Evolutionary conservation across 116 monocot genomes (phyloP), one percentile per base, ranked within the genome.

Genomic region (Papilionanthe hybrid): DNA sequence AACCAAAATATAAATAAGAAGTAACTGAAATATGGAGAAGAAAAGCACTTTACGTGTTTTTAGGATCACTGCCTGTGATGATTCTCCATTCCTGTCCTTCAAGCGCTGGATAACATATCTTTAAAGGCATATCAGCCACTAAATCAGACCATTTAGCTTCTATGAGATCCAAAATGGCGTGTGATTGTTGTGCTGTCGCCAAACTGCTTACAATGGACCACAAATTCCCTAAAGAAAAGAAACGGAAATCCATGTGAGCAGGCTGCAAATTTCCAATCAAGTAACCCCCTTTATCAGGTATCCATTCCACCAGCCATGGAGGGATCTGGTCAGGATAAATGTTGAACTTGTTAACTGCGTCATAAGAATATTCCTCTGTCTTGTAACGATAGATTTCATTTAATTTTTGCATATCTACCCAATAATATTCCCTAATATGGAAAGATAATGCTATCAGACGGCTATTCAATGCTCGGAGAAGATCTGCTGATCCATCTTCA

Each of bases 201-300:
- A 99, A 85, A 88, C 93, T 93, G 75, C 85, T 90, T 53, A 92
- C 87, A 55, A 99, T 89, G 74, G 93, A 89, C 99, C 95, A 99
- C 75, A 99, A 37, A 72, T 99, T 99, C 66, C 99, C 99, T 30
- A 99, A 89, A 68, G 99, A 95, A 79, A 99, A 99, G 85, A 99
- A 99, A 20, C 99, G 91, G 48, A 99, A 99, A 82, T 99, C 99
- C 95, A 99, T 99, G 79, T 99, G 99, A 77, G 99, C 95, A 48
- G 99, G 99, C 82, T 99, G 95, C 81, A 99, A 83, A 80, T 99
- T 99, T 78, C 99, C 95, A 71, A 99, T 95, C n/a, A 99, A 87
- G 85, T 92, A 99, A 1, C 99, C 99, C 58, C 99, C 99, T 75
- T 89, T 95, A 78, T 86, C 78, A 45, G 99, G 91, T 86, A 99